Base-by-base conservation (phyloP, 257 asterid genomes). In the Haberlea rhodopensis region DNA sequence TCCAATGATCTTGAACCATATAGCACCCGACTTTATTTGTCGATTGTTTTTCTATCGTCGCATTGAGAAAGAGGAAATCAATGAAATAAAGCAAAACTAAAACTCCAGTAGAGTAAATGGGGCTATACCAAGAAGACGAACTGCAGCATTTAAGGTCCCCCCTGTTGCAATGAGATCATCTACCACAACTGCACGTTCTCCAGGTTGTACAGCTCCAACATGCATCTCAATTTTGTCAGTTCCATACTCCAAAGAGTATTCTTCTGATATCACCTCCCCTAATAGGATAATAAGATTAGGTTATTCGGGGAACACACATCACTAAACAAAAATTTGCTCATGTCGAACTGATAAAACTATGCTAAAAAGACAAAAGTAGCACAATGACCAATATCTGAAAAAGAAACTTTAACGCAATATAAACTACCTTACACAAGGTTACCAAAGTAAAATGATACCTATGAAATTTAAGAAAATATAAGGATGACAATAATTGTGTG, bases 161-260 rank as follows among this genome's bases (percentile, higher is more conserved):
- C 96, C 98, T 45, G 98, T 88, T 45, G 98, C 98, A 77, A 91
- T 88, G 53, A 91, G 94, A 80, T 91, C 98, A 78, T 91, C 98
- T 2, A 91, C 90, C 40, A 91, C 58, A 49, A 91, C 65, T 0
- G 90, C 96, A 25, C 90, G 85, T 57, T 91, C 98, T 76, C 98
- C 96, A 28, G 86, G 55, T 68, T 84, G 79, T n/a, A 91, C 97
- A 62, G 96, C 96, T 68, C 96, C 98, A 34, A 91, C 97, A 80
- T 91, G 98, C 98, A 91, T 91, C 84, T 91, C 98, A 22, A 91
- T 83, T 62, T 0, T 79, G 76, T 91, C 98, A 21, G 92, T 89
- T 76, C 98, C 98, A 62, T 91, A 91, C 79, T 87, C 95, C 92
- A 91, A 76, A 6, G 96, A 79, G 77, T 91, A 91, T 78, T 86